These are phyloP conservation scores for Trypanosoma platydactyli DNA, from an alignment of 208 protist genomes.

Conservation along the genomic window DNA sequence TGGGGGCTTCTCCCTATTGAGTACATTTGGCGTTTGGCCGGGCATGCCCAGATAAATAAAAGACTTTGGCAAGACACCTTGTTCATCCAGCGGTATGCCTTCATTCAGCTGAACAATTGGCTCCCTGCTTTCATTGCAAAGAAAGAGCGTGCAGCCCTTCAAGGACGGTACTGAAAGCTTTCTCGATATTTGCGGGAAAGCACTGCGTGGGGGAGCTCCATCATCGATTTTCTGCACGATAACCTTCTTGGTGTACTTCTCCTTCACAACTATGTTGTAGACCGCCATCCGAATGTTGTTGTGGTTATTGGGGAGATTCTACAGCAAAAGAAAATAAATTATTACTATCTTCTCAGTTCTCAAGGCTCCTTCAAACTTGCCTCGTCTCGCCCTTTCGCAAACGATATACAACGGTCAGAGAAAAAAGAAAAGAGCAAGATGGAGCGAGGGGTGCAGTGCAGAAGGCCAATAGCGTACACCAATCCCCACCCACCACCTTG, in stretches of 20 bases:
- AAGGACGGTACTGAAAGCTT: constrained; percentile 24
- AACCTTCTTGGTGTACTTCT: constrained; percentile 7
- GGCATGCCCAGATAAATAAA: constrained; percentile 31
- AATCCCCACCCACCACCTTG: neutral
- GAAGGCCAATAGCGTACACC: neutral
- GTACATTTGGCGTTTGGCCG: constrained; percentile 16
- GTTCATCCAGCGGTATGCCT: constrained; percentile 29
- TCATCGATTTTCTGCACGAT: constrained; percentile 25
- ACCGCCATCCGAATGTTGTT: constrained; percentile 1
- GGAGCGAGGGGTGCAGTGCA: too few relatives aligned
- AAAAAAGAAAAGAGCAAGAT: too few relatives aligned
- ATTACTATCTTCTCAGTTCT: constrained; percentile 3
- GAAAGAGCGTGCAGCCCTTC: constrained; percentile 21
- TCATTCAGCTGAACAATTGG: constrained; percentile 27
- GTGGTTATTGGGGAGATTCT: neutral
- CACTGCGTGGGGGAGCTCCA: constrained; percentile 4
- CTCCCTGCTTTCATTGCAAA: constrained; percentile 13
- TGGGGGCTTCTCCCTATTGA: constrained; percentile 18
- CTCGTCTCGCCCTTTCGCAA: neutral
- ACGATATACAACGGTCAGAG: too few relatives aligned
- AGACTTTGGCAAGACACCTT: constrained; percentile 8
- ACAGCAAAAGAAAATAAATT: neutral
- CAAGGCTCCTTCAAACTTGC: constrained; percentile 10
- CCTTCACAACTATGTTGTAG: constrained; percentile 24
- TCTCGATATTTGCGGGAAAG: constrained; percentile 13